Conservation (phyloP, 2,329 filamentous ascomycete species). For the Xylaria sp. region DNA sequence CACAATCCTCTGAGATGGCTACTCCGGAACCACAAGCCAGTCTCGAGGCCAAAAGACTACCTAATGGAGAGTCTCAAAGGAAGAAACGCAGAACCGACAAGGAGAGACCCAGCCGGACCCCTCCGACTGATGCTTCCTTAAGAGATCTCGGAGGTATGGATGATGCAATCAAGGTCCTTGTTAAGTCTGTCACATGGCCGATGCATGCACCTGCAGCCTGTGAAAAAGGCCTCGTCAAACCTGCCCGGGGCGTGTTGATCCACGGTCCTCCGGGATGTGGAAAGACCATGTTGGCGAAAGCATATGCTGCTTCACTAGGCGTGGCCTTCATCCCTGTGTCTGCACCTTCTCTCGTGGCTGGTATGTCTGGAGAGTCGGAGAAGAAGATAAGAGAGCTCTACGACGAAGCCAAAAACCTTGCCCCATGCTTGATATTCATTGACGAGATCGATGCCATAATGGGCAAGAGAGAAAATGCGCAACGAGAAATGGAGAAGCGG, state of each 20-base stretch:
- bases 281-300: conserved; percentile 86
- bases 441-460: conserved; percentile 94
- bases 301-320: conserved; percentile 78
- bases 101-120: conserved; percentile 67
- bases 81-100: conserved; percentile 71
- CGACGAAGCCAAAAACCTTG: conserved; percentile 85
- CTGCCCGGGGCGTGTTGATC: conserved; percentile 79
- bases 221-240: conserved; percentile 71
- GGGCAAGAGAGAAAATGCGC: conserved; percentile 83
- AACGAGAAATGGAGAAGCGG: conserved; percentile 89
- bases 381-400: conserved; percentile 87
- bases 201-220: conserved; percentile 76
- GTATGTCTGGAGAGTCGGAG: conserved; percentile 90
- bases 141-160: conserved; percentile 82
- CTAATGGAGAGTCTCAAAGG: conserved; percentile 72
- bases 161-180: conserved; percentile 74
- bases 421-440: conserved; percentile 90
- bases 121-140: conserved; percentile 75
- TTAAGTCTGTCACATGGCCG: conserved; percentile 78
- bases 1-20: conserved; percentile 41
- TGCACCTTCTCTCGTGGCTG: conserved; percentile 82
- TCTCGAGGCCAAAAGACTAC: conserved; percentile 60
- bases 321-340: conserved; percentile 86
- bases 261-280: conserved; percentile 88
- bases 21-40: conserved; percentile 40